Base-by-base conservation (phyloP, 2,329 filamentous ascomycete genomes). In the Botrytis pseudocinerea region DNA sequence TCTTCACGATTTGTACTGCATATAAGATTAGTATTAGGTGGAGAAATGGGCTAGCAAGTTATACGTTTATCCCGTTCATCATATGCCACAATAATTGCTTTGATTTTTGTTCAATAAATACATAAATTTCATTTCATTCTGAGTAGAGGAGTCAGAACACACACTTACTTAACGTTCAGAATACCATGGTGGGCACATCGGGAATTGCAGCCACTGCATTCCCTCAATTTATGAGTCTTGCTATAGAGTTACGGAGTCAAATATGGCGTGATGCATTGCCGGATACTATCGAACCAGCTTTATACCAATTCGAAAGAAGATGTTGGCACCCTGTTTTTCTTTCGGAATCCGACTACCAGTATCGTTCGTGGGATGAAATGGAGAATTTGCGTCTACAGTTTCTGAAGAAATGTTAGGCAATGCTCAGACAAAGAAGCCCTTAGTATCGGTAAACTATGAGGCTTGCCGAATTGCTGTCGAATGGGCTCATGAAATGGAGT, bases 21-120 rank as follows among this genome's bases (percentile, higher is more conserved):
- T 18, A 28, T 54, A 54, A 54, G 2, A 16, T 28, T 28, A n/a
- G 16, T 54, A 18, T 54, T 25, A 18, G 51, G 51, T 28, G 2
- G n/a, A n/a, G n/a, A 3, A 28, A 2, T 7, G 12, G 14, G 6
- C n/a, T 12, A 54, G 0, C 0, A 28, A 7, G 12, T 18, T 8
- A n/a, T 54, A 28, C 14, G 51, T 28, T 18, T 5, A 6, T 16
- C 14, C 1, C 12, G 1, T 54, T 54, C 12, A 14, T 28, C 14
- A 3, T 14, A 8, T 28, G 12, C n/a, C 51, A 28, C 12, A 28
- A 16, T 16, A 28, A 18, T 18, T 12, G n/a, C 25, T 16, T n/a
- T 25, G 0, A 28, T 18, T 28, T 25, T 6, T 18, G 51, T 2
- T 18, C 51, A 7, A 28, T n/a, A n/a, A 54, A 14, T n/a, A 5